These are phyloP conservation scores for Phytophthora citricola DNA, from an alignment of 352 stramenopile species.

Conservation along the genomic window DNA sequence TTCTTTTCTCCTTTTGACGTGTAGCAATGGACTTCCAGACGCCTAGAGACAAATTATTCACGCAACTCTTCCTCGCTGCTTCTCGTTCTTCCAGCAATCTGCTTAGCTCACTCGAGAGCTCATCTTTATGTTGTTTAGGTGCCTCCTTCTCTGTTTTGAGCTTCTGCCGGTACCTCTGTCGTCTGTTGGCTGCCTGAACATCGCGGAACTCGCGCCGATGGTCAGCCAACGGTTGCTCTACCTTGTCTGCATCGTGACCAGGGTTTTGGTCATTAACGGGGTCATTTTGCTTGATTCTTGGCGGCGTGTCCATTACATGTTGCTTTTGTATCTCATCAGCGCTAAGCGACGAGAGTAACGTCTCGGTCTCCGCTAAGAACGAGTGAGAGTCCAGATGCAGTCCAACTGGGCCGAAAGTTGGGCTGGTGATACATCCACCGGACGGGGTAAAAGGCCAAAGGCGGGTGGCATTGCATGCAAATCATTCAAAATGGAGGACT, in stretches of 20 bases:
- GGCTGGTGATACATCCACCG: too few species aligned
- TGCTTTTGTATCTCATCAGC: background rate
- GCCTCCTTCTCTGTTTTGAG: constrained; percentile 22
- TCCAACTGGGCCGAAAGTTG: background rate
- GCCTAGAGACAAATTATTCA: background rate
- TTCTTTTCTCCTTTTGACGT: constrained; percentile 1
- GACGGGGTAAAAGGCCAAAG: too few species aligned
- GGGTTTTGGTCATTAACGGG: background rate
- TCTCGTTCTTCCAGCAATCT: background rate
- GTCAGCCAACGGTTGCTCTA: background rate
- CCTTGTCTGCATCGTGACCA: background rate
- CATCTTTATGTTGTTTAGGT: constrained; percentile 2
- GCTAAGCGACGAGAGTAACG: constrained; percentile 7
- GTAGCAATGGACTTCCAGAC: constrained; percentile 4
- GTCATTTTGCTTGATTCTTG: background rate
- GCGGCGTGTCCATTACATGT: background rate
- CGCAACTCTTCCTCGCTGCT: background rate
- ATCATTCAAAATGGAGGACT: too few species aligned
- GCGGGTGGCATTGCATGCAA: too few species aligned
- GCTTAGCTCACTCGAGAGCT: constrained; percentile 7
- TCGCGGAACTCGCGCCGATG: background rate
- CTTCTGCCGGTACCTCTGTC: constrained; percentile 20
- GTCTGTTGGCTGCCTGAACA: constrained; percentile 16
- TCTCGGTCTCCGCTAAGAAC: constrained; percentile 21
- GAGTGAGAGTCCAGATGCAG: constrained; percentile 6